Conservation (phyloP, 192 early-diverging fungal genomes). For the Gigaspora rosea region DNA sequence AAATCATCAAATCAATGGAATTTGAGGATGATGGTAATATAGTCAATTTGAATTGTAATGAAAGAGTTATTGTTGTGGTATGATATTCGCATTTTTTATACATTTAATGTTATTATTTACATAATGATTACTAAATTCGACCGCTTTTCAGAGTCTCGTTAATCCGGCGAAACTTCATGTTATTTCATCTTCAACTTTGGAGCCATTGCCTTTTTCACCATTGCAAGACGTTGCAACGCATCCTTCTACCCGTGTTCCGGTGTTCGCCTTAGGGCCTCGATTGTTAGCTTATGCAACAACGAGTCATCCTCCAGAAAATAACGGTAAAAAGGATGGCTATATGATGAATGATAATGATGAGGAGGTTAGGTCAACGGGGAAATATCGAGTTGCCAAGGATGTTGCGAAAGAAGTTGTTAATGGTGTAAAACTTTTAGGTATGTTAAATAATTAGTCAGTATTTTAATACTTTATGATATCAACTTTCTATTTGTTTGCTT, state of each 20-base stretch:
- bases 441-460: background rate
- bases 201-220: slow-evolving; percentile 34
- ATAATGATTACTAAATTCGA: background rate
- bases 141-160: slow-evolving; percentile 21
- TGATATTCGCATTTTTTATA: background rate
- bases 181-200: slow-evolving; percentile 51
- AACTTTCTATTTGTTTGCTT: background rate
- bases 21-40: slow-evolving; percentile 47
- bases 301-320: slow-evolving; percentile 36
- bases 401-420: slow-evolving; percentile 81
- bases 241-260: slow-evolving; percentile 37
- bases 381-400: slow-evolving; percentile 49
- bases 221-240: slow-evolving; percentile 56
- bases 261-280: slow-evolving; percentile 66
- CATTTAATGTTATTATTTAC: background rate
- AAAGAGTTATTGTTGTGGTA: slow-evolving; percentile 56
- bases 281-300: slow-evolving; percentile 74
- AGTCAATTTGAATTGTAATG: slow-evolving; percentile 55
- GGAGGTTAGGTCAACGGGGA: slow-evolving; percentile 53
- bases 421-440: slow-evolving; percentile 75
- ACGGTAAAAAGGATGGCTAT: slow-evolving; percentile 46
- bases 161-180: slow-evolving; percentile 50
- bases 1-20: slow-evolving; percentile 50
- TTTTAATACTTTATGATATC: background rate
- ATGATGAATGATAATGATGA: slow-evolving; percentile 31